Base-by-base conservation (phyloP, 2,329 filamentous ascomycete genomes). In the Fusarium fujikuroi region DNA sequence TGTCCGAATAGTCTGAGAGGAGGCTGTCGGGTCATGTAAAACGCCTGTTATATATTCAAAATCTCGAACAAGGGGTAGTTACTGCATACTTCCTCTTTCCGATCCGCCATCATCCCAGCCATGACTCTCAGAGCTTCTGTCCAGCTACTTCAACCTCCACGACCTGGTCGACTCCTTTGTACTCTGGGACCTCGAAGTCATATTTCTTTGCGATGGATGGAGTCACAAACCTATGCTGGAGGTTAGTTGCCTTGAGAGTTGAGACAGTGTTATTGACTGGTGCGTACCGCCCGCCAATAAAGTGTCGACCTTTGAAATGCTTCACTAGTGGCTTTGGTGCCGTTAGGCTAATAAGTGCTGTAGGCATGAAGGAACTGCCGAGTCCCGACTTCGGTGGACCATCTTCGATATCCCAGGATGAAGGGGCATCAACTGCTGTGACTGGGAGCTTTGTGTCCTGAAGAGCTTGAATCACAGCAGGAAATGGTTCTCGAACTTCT, bases 401-500 rank as follows among this genome's bases (percentile, higher is more conserved):
- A 16, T 87, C 85, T 79, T 97, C 93, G 63, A 99, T 97, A 81
- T 96, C 91, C 96, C 96, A 99, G 4, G 93, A 96, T 37, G 94
- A 97, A 2, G 96, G 96, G 11, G 94, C 95, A 83, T 99, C 96
- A 28, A 99, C 93, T 6, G 94, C 93, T 6, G 96, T 92, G 0
- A 98, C 92, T 0, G 95, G 93, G 12, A 96, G 79, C 32, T 87
- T 87, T 9, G 93, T 92, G 46, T 91, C 87, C 75, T 94, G 90
- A 42, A 99, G 86, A 12, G 92, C 91, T 69, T 88, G 85, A 76
- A 99, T 97, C 19, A 98, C 92, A 1, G 87, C 87, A 2, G 92
- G 91, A 79, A 98, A 99, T 2, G 96, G 96, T 74, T 97, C 94
- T n/a, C 96, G 91, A 60, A 99, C 92, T 73, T 96, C 92, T 11